These are phyloP conservation scores for Penicillium sp. DNA, from an alignment of 2,329 filamentous ascomycete genomes.

Conservation along the genomic window DNA sequence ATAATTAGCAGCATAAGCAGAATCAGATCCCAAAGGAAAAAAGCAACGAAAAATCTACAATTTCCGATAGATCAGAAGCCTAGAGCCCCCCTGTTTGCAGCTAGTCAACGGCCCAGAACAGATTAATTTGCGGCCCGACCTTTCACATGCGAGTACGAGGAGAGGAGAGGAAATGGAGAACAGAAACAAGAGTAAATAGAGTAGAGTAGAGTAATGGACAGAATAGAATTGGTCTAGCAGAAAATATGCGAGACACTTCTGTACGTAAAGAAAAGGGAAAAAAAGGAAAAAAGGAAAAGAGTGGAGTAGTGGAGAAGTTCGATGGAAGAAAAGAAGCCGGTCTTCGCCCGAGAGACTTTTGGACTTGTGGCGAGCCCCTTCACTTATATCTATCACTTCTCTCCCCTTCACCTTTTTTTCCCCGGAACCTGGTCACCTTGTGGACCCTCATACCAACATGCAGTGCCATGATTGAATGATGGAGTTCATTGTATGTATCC, in stretches of 20 bases:
- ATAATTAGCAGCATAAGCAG: background rate
- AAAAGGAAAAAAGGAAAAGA: background rate
- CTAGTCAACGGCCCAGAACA: slow-evolving; percentile 1
- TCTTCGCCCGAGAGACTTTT: background rate
- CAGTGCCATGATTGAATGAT: slow-evolving; percentile 39
- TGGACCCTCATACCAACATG: slow-evolving; percentile 31
- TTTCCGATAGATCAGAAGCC: slow-evolving; percentile 9
- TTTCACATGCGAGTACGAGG: too few relatives aligned
- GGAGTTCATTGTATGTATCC: slow-evolving; percentile 49
- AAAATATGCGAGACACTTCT: too few relatives aligned
- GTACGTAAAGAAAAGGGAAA: too few relatives aligned
- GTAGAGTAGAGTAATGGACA: too few relatives aligned
- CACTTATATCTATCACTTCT: slow-evolving; percentile 5
- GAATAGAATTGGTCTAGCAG: too few relatives aligned
- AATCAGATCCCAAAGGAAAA: background rate
- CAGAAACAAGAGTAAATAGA: too few relatives aligned
- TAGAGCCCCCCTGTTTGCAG: slow-evolving; percentile 13
- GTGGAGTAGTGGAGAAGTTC: background rate
- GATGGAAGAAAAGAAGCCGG: background rate
- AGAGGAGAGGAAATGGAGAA: too few relatives aligned
- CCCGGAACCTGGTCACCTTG: slow-evolving; percentile 16
- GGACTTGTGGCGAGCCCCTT: background rate
- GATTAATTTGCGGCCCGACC: background rate
- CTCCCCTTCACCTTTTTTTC: slow-evolving; percentile 17
- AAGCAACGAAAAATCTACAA: background rate